phyloP scores from a whole-genome alignment of 176 grass and related monocot species.

The Thalia dealbata region DNA sequence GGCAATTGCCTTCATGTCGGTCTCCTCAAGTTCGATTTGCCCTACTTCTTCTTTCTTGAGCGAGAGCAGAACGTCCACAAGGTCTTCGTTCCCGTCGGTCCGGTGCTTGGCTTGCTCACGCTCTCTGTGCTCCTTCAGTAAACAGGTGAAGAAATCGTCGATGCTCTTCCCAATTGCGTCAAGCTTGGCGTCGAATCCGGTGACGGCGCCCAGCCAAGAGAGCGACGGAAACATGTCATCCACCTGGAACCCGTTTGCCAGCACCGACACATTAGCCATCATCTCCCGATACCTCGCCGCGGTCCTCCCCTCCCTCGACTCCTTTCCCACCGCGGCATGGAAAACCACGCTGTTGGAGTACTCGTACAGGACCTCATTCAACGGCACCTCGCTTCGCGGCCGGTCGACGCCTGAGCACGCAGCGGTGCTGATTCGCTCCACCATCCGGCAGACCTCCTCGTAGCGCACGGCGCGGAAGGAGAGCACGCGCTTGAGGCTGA shows the following conservation, averaged over 20 bases:
- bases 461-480: conserved; percentile 33
- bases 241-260: conserved; percentile 29
- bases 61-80: conserved; percentile 44
- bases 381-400: conserved; percentile 22
- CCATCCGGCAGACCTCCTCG: conserved; percentile 18
- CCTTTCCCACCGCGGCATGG: conserved; percentile 25
- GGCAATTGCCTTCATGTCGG: conserved; percentile 29
- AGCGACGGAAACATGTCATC: conserved; percentile 39
- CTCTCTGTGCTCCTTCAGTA: conserved; percentile 33
- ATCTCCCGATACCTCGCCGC: conserved; percentile 24
- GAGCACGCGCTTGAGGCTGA: conserved; percentile 31
- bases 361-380: conserved; percentile 34
- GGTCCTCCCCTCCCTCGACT: background rate
- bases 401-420: conserved; percentile 7
- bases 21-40: conserved; percentile 32
- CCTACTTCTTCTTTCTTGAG: conserved; percentile 19
- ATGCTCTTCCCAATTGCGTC: conserved; percentile 18
- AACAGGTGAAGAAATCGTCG: conserved; percentile 34
- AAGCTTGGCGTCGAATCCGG: conserved; percentile 33
- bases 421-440: background rate
- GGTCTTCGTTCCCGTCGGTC: conserved; percentile 26
- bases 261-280: conserved; percentile 11
- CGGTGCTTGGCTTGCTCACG: conserved; percentile 8
- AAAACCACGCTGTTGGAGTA: conserved; percentile 48
- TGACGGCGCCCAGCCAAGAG: conserved; percentile 27